A percentile compares a stretch with the other conserved stretches of the same genome.
phyloP scores from a whole-genome alignment of 495 filamentous ascomycete genomes.

The Amniculicola lignicola region DNA sequence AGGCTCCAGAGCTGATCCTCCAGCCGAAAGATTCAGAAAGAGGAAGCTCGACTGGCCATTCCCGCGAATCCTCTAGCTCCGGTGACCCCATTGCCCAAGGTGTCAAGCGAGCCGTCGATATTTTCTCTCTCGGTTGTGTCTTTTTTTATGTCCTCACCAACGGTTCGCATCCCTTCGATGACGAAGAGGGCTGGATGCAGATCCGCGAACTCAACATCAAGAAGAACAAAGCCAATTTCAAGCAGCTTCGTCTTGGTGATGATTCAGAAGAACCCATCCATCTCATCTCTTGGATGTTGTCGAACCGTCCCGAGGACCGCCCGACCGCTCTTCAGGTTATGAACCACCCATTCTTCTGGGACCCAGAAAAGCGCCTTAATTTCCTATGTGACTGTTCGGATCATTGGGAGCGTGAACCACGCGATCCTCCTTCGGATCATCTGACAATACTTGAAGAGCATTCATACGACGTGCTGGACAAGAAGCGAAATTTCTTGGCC shows the following conservation, averaged over 20 bases:
- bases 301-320: slow-evolving; percentile 62
- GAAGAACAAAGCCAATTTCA: slow-evolving; percentile 73
- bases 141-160: slow-evolving; percentile 94
- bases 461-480: slow-evolving; percentile 51
- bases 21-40: slow-evolving; percentile 60
- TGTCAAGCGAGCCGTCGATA: slow-evolving; percentile 91
- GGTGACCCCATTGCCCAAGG: slow-evolving; percentile 46
- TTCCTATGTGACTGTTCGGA: slow-evolving; percentile 94
- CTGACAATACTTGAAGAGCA: slow-evolving; percentile 63
- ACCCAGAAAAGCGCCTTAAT: slow-evolving; percentile 73
- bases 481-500: slow-evolving; percentile 67
- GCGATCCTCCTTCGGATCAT: slow-evolving; percentile 68
- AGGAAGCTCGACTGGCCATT: slow-evolving; percentile 37
- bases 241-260: slow-evolving; percentile 70
- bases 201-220: slow-evolving; percentile 97
- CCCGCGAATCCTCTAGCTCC: slow-evolving; percentile 35
- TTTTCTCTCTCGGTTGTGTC: slow-evolving; percentile 92
- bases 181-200: slow-evolving; percentile 70
- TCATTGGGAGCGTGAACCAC: slow-evolving; percentile 86
- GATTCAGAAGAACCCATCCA: slow-evolving; percentile 83
- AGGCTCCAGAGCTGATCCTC: slow-evolving; percentile 86
- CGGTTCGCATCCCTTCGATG: slow-evolving; percentile 91
- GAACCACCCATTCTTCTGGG: slow-evolving; percentile 96
- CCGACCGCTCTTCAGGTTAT: slow-evolving; percentile 72
- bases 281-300: slow-evolving; percentile 80